A percentile compares a stretch with the other conserved stretches of the same genome.
Conservation (phyloP, 768 basidiomycete species). For the Austroboletus eburneus region DNA sequence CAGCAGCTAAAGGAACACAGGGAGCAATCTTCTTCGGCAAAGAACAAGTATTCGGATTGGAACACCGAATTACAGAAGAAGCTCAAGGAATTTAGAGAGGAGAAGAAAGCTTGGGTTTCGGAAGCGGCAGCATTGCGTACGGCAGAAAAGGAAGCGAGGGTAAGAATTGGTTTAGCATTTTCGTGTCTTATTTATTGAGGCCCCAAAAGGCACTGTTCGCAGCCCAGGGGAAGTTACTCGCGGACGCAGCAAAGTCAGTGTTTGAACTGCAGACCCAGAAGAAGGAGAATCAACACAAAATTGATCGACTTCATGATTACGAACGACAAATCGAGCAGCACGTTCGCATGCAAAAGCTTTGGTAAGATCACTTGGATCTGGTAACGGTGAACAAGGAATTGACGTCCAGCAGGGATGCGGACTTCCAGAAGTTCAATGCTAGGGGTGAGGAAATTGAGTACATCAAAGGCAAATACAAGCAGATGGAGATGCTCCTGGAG, state of each 20-base stretch:
- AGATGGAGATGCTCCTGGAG: slow-evolving; percentile 62
- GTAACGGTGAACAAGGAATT: slow-evolving; percentile 2
- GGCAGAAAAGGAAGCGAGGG: slow-evolving; percentile 68
- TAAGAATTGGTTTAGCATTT: slow-evolving; percentile 21
- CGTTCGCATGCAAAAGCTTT: slow-evolving; percentile 68
- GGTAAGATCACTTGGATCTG: slow-evolving; percentile 45
- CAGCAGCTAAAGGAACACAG: slow-evolving; percentile 70
- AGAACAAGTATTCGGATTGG: slow-evolving; percentile 81
- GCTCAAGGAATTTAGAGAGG: slow-evolving; percentile 67
- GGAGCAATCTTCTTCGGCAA: slow-evolving; percentile 64
- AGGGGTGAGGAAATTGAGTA: slow-evolving; percentile 54
- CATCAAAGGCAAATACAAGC: slow-evolving; percentile 55
- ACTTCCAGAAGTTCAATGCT: slow-evolving; percentile 67
- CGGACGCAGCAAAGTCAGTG: slow-evolving; percentile 64
- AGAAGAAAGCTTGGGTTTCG: slow-evolving; percentile 71
- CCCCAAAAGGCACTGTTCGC: slow-evolving; percentile 52
- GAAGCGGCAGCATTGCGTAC: slow-evolving; percentile 68
- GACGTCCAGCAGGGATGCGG: slow-evolving; percentile 55
- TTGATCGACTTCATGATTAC: slow-evolving; percentile 77
- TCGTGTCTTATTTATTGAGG: background rate
- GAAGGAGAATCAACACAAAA: slow-evolving; percentile 77
- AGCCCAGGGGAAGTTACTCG: slow-evolving; percentile 65
- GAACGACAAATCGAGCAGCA: slow-evolving; percentile 85
- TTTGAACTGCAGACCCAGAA: slow-evolving; percentile 70
- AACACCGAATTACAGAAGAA: slow-evolving; percentile 77